Conservation (phyloP, 2,329 filamentous ascomycete species). For the Xylariaceae sp. region DNA sequence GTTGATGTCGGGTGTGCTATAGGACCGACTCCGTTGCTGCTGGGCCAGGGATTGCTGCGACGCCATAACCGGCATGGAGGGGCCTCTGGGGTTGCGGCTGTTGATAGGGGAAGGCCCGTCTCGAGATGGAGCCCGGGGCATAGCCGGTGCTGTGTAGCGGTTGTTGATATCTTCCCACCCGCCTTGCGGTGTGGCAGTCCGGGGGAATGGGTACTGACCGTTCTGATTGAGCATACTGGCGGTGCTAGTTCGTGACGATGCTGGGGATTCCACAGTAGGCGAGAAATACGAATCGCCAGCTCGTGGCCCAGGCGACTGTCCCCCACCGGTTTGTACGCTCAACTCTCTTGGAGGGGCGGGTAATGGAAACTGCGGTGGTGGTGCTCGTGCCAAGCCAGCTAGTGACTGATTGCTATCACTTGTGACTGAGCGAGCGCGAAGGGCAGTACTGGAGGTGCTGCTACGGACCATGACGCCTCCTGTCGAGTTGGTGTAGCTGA, state of each 20-base stretch:
- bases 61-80: slow-evolving; percentile 73
- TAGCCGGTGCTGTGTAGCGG: slow-evolving; percentile 84
- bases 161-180: slow-evolving; percentile 70
- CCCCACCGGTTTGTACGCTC: slow-evolving; percentile 62
- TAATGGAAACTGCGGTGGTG: slow-evolving; percentile 68
- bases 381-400: slow-evolving; percentile 54
- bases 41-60: slow-evolving; percentile 52
- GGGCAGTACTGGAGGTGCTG: slow-evolving; percentile 69
- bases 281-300: slow-evolving; percentile 90
- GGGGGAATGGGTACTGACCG: slow-evolving; percentile 66
- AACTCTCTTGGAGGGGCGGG: slow-evolving; percentile 57
- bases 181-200: slow-evolving; percentile 66
- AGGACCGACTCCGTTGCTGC: slow-evolving; percentile 78
- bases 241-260: slow-evolving; percentile 71
- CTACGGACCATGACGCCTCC: slow-evolving; percentile 57
- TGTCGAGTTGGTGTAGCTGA: slow-evolving; percentile 31
- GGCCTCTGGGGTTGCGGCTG: slow-evolving; percentile 68
- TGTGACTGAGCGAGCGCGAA: slow-evolving; percentile 75
- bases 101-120: slow-evolving; percentile 67
- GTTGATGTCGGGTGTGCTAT: slow-evolving; percentile 94
- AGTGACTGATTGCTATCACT: slow-evolving; percentile 64
- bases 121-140: slow-evolving; percentile 76
- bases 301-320: slow-evolving; percentile 59
- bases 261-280: slow-evolving; percentile 75
- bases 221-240: slow-evolving; percentile 65